phyloP scores from a whole-genome alignment of 2,329 filamentous ascomycete species.

The Pseudonectria buxi region DNA sequence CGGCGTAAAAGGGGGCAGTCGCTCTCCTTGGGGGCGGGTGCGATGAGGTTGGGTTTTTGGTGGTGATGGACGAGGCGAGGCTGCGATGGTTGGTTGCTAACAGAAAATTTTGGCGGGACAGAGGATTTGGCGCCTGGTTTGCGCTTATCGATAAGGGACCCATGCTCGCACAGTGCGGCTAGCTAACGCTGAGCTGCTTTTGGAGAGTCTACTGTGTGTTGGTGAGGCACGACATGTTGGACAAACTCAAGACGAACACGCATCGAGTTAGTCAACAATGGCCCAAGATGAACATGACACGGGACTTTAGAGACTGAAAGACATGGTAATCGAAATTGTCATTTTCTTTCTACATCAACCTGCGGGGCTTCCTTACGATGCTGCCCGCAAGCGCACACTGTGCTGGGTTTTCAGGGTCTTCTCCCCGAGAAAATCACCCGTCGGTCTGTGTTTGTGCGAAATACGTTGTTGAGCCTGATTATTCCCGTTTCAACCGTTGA shows the following conservation, averaged over 20 bases:
- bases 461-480: background rate
- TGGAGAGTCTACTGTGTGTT: no score
- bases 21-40: no score
- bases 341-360: no score
- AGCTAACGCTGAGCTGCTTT: no score
- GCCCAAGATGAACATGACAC: no score
- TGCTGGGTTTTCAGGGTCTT: conserved; percentile 15
- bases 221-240: no score
- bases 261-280: no score
- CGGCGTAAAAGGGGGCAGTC: no score
- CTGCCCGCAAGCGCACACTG: conserved; percentile 8
- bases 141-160: conserved; percentile 29
- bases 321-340: no score
- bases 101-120: conserved; percentile 25
- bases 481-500: background rate
- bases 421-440: conserved; percentile 1
- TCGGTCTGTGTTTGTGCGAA: background rate
- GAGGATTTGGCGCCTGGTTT: conserved; percentile 3
- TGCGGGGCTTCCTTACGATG: no score
- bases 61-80: conserved; percentile 10
- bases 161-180: conserved; percentile 11
- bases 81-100: conserved; percentile 7
- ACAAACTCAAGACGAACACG: no score
- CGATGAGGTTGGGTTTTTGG: conserved; percentile 7
- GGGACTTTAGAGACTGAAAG: no score